Evolutionary conservation across 108 stramenopile genomes (phyloP), one percentile per base, ranked within the genome.

Genomic region (Craspedostauros australis): DNA sequence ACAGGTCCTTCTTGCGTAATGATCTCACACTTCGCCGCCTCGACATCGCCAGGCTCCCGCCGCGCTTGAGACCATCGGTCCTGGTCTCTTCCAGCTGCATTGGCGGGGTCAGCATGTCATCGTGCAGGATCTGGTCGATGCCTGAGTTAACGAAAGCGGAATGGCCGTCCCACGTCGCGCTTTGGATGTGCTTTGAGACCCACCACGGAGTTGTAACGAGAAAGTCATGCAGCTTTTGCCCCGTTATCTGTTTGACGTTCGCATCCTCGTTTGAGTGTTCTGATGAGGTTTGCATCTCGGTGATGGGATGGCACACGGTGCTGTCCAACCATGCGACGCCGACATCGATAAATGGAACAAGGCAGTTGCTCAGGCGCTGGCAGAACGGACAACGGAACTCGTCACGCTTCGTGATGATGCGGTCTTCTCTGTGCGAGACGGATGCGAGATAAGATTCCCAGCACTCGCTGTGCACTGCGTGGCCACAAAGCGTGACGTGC

Each of bases 271-370:
- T 46, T 40, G 39, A 33, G n/a, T n/a, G n/a, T n/a, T n/a, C n/a
- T n/a, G n/a, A n/a, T n/a, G n/a, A n/a, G n/a, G n/a, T n/a, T n/a
- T n/a, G n/a, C n/a, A n/a, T n/a, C 24, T 34, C 28, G 3, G 39
- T 59, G 15, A 33, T 46, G n/a, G 61, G 44, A 2, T 19, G 14
- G 16, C 46, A 58, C 2, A 50, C 39, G 18, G 65, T 64, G 6
- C 54, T 41, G 26, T 80, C 74, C 20, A 79, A 60, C 88, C 88
- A 90, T 66, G 84, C 88, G 4, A 51, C 70, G 21, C 70, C 88
- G 1, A 90, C 88, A 51, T 91, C 89, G 54, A 91, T 80, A 54
- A 91, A 91, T 34, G 89, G 89, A 29, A 91, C 71, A 34, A 91
- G 53, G 48, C 75, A 84, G 44, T 91, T 91, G 54, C 83, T 85